Base-by-base conservation (phyloP, 225 moss, liverwort and hornwort species). In the Physcomitrellopsis africana region DNA sequence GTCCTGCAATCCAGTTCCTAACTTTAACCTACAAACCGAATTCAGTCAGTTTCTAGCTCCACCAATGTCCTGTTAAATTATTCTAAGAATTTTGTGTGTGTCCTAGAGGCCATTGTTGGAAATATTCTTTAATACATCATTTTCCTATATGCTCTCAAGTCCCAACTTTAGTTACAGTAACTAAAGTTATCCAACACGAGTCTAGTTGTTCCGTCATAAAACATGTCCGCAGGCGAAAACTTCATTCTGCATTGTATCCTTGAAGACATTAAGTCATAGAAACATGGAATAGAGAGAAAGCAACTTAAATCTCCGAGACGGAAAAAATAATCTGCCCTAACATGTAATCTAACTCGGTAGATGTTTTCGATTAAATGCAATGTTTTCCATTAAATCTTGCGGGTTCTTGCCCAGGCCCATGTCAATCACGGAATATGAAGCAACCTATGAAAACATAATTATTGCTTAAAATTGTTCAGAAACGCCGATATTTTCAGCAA, bases 11-110 rank as follows among this genome's bases (percentile, higher is more conserved):
- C 96, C 96, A 97, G 68, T 87, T 94, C 65, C 89, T 84, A 24
- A 97, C 81, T 86, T 97, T 97, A 51, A 94, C 94, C 96, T 97
- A 80, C 52, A 7, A 46, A 66, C 77, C 77, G 20, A 79, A 70
- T 47, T 42, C 70, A 67, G 37, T 69, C 27, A 79, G 65, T 11
- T 27, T 49, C 8, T 48, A 37, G 37, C 20, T 15, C 59, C 22
- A 37, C 63, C 37, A 63, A 10, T 68, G 20, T 47, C 29, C 49
- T 27, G 49, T 22, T 42, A 22, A 20, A 37, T 23, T 17, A 1
- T 23, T 14, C 14, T 9, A 49, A 17, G 15, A 37, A 22, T 10
- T 47, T 76, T 17, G 43, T 52, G 51, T 43, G 5, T 1, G 13
- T 24, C 37, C 56, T 42, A 49, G 23, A n/a, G 20, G 43, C n/a